Evolutionary conservation across 192 early-diverging fungal genomes (phyloP).

Genomic region (Thamnidium elegans): DNA sequence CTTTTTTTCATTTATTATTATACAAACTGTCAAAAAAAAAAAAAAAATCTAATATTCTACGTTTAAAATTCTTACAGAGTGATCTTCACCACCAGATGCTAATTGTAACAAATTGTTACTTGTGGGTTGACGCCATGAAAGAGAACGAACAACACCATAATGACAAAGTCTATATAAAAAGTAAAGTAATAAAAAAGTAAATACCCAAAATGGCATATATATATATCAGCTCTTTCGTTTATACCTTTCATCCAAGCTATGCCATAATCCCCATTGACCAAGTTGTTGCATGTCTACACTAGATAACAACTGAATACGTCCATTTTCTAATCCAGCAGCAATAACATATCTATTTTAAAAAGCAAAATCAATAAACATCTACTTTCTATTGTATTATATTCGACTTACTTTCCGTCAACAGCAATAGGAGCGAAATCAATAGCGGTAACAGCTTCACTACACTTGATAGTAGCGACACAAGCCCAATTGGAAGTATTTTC

Average conservation of each 20-base stretch:
- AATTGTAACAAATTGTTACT: conserved; percentile 44
- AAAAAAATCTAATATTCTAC: conserved; percentile 23
- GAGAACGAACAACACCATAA: conserved; percentile 50
- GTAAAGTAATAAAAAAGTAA: too few species aligned
- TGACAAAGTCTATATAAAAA: conserved; percentile 49
- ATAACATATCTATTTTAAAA: conserved; percentile 56
- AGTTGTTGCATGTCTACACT: conserved; percentile 17
- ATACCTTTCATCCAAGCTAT: conserved; percentile 43
- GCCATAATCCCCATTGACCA: conserved; percentile 40
- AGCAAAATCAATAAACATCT: background rate
- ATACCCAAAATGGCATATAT: background rate
- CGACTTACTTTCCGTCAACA: conserved; percentile 34
- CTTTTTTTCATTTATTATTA: background rate
- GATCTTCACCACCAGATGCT: conserved; percentile 71
- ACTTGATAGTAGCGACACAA: conserved; percentile 63
- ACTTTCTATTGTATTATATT: background rate
- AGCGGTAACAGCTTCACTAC: conserved; percentile 80
- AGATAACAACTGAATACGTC: conserved; percentile 61
- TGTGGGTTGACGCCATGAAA: conserved; percentile 62
- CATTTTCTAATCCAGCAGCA: conserved; percentile 83
- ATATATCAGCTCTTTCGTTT: background rate
- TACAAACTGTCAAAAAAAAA: background rate
- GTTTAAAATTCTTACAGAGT: conserved; percentile 68
- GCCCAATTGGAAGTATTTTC: conserved; percentile 31
- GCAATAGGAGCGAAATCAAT: conserved; percentile 68